A percentile compares a stretch with the other conserved stretches of the same genome.
phyloP scores from a whole-genome alignment of 108 stramenopile genomes.

The Schizochytrium sp. region DNA sequence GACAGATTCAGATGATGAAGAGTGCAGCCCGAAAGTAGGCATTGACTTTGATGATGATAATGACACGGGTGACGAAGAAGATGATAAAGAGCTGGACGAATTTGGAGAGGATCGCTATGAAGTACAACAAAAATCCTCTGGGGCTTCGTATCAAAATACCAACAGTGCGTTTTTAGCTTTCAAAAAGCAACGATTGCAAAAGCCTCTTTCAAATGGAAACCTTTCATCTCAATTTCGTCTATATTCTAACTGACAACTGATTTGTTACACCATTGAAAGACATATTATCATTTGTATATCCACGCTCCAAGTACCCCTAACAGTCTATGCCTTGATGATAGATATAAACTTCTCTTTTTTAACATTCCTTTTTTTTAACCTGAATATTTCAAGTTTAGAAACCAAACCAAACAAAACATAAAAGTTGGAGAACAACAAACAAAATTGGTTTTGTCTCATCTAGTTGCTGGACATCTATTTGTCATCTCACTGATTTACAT shows the following conservation, averaged over 20 bases:
- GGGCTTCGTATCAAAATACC: background rate
- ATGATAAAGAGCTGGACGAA: background rate
- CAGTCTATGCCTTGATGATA: no score
- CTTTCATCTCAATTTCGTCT: background rate
- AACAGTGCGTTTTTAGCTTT: background rate
- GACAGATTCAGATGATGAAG: slow-evolving; percentile 48
- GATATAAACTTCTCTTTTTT: no score
- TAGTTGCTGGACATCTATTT: no score
- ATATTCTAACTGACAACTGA: background rate
- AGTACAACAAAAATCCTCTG: background rate
- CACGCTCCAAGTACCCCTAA: no score
- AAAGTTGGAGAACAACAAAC: no score
- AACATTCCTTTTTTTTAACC: no score
- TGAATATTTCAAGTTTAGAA: no score
- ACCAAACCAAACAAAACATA: no score
- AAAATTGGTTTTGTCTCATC: no score
- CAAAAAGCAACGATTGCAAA: background rate
- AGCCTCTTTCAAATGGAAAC: background rate
- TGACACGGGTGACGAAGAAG: background rate
- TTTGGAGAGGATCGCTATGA: slow-evolving; percentile 8
- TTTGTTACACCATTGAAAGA: no score
- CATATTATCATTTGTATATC: no score
- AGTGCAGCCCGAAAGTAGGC: slow-evolving; percentile 8
- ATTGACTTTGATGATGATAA: background rate
- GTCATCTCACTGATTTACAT: no score